Conservation (phyloP, 129 eudicot genomes). For the Pulicaria dysenterica region DNA sequence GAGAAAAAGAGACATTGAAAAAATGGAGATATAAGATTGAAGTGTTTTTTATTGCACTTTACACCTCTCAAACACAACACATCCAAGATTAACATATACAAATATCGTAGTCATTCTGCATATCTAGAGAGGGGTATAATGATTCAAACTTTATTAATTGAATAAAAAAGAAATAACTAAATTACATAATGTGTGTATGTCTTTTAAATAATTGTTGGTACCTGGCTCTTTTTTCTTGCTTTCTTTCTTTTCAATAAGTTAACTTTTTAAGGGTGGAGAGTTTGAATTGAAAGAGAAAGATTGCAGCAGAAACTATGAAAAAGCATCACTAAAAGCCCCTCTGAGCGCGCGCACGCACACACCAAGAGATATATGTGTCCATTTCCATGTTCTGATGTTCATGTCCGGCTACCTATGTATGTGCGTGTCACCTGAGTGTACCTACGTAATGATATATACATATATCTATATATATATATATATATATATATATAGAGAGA, state of each 20-base stretch:
- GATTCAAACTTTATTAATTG: too few relatives aligned
- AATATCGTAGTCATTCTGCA: too few relatives aligned
- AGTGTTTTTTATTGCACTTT: too few relatives aligned
- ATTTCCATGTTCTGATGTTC: conserved; percentile 36
- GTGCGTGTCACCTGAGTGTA: conserved; percentile 57
- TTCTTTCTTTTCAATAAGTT: conserved; percentile 52
- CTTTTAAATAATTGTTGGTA: conserved; percentile 16
- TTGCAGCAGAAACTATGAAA: conserved; percentile 44
- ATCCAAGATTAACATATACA: too few relatives aligned
- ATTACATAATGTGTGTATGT: background rate
- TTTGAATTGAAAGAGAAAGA: conserved; percentile 61
- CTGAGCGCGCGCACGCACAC: conserved; percentile 25
- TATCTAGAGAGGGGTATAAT: too few relatives aligned
- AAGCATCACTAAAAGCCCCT: conserved; percentile 43
- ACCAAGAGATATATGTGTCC: conserved; percentile 18
- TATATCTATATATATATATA: too few relatives aligned
- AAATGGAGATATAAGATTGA: too few relatives aligned
- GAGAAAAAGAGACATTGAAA: too few relatives aligned
- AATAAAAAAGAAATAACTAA: too few relatives aligned
- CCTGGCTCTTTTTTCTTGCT: conserved; percentile 26
- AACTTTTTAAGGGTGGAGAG: conserved; percentile 45
- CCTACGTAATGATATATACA: too few relatives aligned
- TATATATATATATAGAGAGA: too few relatives aligned
- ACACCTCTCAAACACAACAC: too few relatives aligned
- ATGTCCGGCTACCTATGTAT: conserved; percentile 1